A percentile compares a stretch with the other conserved stretches of the same genome.
Evolutionary conservation across 352 stramenopile genomes (phyloP).

Genomic region (Phytophthora macrochlamydospora): DNA sequence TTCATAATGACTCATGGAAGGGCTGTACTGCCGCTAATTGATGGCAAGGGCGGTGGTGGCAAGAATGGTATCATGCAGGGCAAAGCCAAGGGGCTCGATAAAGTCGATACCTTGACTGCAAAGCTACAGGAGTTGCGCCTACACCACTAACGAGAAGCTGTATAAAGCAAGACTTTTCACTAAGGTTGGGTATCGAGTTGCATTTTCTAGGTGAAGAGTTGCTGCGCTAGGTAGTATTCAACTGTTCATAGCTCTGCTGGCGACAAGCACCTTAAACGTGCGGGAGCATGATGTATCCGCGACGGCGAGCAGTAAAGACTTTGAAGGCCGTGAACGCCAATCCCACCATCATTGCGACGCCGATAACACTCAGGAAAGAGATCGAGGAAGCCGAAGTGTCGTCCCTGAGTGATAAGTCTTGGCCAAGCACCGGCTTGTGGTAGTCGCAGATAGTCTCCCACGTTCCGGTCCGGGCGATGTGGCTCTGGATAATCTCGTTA

Average conservation of each 20-base stretch:
- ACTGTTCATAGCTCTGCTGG: slow-evolving; percentile 14
- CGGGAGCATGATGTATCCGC: slow-evolving; percentile 56
- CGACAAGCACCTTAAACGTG: slow-evolving; percentile 12
- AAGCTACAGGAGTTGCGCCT: slow-evolving; percentile 53
- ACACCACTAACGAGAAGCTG: slow-evolving; percentile 17
- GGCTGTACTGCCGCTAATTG: slow-evolving; percentile 60
- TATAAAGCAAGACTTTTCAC: no score
- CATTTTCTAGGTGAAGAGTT: slow-evolving; percentile 13
- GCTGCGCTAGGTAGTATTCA: slow-evolving; percentile 3
- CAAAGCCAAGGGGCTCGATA: slow-evolving; percentile 66
- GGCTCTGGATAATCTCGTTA: slow-evolving; percentile 66
- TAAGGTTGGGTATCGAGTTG: no score
- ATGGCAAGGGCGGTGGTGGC: slow-evolving; percentile 75
- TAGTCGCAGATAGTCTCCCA: slow-evolving; percentile 88
- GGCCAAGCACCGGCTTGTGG: slow-evolving; percentile 29
- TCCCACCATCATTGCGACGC: slow-evolving; percentile 44
- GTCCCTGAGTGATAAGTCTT: slow-evolving; percentile 16
- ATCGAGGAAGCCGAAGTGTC: slow-evolving; percentile 19
- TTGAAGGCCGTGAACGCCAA: slow-evolving; percentile 63
- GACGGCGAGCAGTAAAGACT: slow-evolving; percentile 51
- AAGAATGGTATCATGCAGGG: slow-evolving; percentile 82
- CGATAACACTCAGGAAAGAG: slow-evolving; percentile 51
- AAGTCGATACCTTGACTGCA: slow-evolving; percentile 47
- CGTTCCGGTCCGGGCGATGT: slow-evolving; percentile 71
- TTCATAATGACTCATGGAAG: slow-evolving; percentile 65